Conservation (phyloP, 495 filamentous ascomycete species). For the Aspergillus kassunensis region DNA sequence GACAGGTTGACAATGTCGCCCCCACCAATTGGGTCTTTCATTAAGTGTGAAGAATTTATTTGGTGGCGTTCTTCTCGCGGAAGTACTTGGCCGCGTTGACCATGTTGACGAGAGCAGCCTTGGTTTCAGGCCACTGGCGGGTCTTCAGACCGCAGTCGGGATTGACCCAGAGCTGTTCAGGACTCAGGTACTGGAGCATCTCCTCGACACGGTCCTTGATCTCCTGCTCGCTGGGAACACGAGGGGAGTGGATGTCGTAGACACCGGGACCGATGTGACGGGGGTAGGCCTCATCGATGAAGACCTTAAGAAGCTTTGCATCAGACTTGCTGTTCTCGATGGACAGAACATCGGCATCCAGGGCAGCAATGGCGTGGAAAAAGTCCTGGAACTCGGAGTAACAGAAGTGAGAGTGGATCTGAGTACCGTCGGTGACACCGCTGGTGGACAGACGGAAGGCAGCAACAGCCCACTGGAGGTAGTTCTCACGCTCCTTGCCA, state of each 20-base stretch:
- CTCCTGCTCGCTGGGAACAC: slow-evolving; percentile 91
- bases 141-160: slow-evolving; percentile 99
- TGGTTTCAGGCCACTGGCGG: slow-evolving; percentile 92
- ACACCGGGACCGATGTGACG: slow-evolving; percentile 99
- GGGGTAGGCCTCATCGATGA: slow-evolving; percentile 92
- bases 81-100: slow-evolving; percentile 94
- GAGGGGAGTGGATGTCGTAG: slow-evolving; percentile 99
- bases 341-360: slow-evolving; percentile 95
- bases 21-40: slow-evolving; percentile 20
- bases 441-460: slow-evolving; percentile 92
- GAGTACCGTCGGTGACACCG: slow-evolving; percentile 86
- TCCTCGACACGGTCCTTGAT: slow-evolving; percentile 95
- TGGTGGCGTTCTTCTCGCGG: slow-evolving; percentile 76
- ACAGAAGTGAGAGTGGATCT: slow-evolving; percentile 99
- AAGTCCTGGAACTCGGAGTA: slow-evolving; percentile 99
- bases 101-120: slow-evolving; percentile 86
- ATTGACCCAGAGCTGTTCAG: slow-evolving; percentile 97
- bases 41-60: slow-evolving; percentile 35
- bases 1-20: slow-evolving; percentile 45
- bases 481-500: slow-evolving; percentile 87
- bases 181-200: slow-evolving; percentile 93
- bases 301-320: slow-evolving; percentile 97
- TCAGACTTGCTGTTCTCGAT: slow-evolving; percentile 99
- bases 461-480: slow-evolving; percentile 94
- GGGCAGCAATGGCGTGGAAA: slow-evolving; percentile 98